Evolutionary conservation across 495 filamentous ascomycete genomes (phyloP), one percentile per base, ranked within the genome.

Genomic region (Viridothelium virens): DNA sequence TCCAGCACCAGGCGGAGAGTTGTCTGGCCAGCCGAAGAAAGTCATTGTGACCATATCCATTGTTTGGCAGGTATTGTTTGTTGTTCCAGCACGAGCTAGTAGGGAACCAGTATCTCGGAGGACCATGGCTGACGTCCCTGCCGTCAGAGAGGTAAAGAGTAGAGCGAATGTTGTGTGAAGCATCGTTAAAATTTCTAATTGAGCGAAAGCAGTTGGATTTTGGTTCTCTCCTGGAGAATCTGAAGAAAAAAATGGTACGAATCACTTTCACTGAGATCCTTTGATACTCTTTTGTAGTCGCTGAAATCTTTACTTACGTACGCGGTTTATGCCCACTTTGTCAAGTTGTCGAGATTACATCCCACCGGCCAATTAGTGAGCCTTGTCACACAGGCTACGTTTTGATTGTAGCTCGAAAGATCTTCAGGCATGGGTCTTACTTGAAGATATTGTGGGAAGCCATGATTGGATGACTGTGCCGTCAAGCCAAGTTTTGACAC

Each of bases 11-110:
- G 63, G 34, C 59, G 67, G 67, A 53, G 33, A 25, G 33, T 68
- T 68, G 63, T 68, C 67, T 46, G 47, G 63, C 61, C 62, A 59
- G 31, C 53, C 53, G 18, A 59, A 59, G 53, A 59, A 59, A 36
- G 53, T 59, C 5, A 59, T 34, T 36, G 11, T 59, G 31, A 34
- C 5, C 36, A 0, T 6, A 36, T 36, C 31, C 25, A 59, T 36
- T 33, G 18, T 36, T 18, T 59, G 53, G 18, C 53, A 59, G 11
- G 53, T 36, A 31, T 31, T 31, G 14, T 59, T 59, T 33, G 53
- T 38, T 4, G 5, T 59, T 10, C 2, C 36, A 9, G 11, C 11
- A 36, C 53, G 53, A 18, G 53, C 25, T 59, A 9, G 14, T 7
- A 59, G 18, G 7, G 18, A 10, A 34, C 10, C 25, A 10, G 31